phyloP scores from a whole-genome alignment of 2,329 filamentous ascomycete genomes.

The Tolypocladium pustulatum region DNA sequence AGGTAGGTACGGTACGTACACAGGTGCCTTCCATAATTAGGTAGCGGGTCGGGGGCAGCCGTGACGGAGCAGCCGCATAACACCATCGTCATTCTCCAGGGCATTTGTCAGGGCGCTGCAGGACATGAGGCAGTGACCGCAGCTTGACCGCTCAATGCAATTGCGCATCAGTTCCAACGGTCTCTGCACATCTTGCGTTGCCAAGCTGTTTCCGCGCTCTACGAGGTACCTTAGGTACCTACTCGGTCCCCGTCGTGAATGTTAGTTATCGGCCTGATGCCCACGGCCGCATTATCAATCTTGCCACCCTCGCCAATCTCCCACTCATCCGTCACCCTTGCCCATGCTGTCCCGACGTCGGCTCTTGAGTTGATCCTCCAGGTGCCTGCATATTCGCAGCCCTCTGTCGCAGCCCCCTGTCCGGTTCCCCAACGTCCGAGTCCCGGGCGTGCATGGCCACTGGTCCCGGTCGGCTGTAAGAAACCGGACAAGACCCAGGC shows the following conservation, averaged over 20 bases:
- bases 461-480: not conserved
- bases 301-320: not conserved
- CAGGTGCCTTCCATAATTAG: too few species aligned
- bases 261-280: too few species aligned
- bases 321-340: not conserved
- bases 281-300: not conserved
- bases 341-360: not conserved
- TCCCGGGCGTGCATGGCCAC: not conserved
- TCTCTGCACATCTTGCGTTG: not conserved
- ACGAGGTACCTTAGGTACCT: too few species aligned
- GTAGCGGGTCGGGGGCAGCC: too few species aligned
- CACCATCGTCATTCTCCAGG: not conserved
- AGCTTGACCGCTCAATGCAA: not conserved
- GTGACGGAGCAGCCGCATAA: not conserved
- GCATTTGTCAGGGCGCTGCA: not conserved
- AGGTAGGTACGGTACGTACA: too few species aligned
- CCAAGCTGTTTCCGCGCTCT: not conserved
- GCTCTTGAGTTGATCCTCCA: not conserved
- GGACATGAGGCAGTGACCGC: not conserved
- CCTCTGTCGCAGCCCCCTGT: not conserved
- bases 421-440: not conserved
- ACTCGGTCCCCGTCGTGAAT: not conserved
- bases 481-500: not conserved
- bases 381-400: not conserved
- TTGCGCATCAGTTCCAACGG: not conserved